phyloP scores from a whole-genome alignment of 1,284 basidiomycete species.

The Phellopilus nigrolimitatus region DNA sequence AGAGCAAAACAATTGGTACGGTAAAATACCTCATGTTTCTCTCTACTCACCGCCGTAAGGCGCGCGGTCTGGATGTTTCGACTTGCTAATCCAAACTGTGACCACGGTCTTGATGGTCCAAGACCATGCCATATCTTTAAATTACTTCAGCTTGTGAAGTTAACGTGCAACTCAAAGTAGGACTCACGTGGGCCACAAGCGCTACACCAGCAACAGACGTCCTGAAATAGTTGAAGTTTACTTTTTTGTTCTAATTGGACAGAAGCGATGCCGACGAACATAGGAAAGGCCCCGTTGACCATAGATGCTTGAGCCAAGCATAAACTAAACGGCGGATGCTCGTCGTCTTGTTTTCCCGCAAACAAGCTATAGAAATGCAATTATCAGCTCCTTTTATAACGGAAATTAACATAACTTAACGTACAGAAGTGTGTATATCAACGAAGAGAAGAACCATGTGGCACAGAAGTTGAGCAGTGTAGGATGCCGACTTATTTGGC shows the following conservation, averaged over 20 bases:
- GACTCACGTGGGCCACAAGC: slow-evolving; percentile 20
- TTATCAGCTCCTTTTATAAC: not conserved
- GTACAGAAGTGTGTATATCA: slow-evolving; percentile 19
- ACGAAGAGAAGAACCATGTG: slow-evolving; percentile 19
- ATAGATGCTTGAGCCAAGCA: slow-evolving; percentile 20
- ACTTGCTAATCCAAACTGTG: slow-evolving; percentile 18
- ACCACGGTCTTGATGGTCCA: slow-evolving; percentile 17
- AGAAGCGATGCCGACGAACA: slow-evolving; percentile 7
- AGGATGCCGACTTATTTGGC: slow-evolving; percentile 19
- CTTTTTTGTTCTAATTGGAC: not conserved
- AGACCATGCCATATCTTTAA: slow-evolving; percentile 19
- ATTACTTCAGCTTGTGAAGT: not conserved
- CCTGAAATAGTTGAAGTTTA: slow-evolving; percentile 8
- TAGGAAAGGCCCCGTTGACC: slow-evolving; percentile 21
- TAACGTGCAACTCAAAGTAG: not conserved
- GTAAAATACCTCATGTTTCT: not conserved
- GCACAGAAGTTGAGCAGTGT: slow-evolving; percentile 21
- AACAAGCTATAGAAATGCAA: slow-evolving; percentile 7
- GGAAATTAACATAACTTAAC: not conserved
- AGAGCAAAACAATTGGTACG: not conserved
- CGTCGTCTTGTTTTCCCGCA: slow-evolving; percentile 16
- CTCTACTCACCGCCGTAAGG: slow-evolving; percentile 12
- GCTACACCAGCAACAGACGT: slow-evolving; percentile 20
- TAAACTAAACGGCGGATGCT: slow-evolving; percentile 17
- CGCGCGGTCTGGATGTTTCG: slow-evolving; percentile 12